Base-by-base conservation (phyloP, 2,329 filamentous ascomycete genomes). In the Macroventuria anomochaeta region DNA sequence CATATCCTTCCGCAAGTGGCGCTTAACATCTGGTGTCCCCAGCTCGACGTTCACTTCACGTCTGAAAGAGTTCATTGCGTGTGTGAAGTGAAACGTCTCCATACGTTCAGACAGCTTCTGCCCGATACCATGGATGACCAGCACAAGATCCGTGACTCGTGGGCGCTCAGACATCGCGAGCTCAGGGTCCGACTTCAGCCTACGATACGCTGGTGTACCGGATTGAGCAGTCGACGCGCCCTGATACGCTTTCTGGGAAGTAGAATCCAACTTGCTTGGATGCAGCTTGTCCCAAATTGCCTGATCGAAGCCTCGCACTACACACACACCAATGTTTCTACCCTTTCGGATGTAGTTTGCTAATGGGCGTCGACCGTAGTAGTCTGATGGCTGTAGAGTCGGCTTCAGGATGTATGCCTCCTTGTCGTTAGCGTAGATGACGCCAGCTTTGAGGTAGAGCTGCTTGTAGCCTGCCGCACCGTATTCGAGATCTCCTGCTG, bases 81-180 rank as follows among this genome's bases (percentile, higher is more conserved):
- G 93, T 0, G 95, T 99, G 67, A 99, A 99, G 73, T 97, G 91
- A 66, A 93, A 99, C 64, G 91, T 96, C 74, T 97, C 93, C 56
- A 97, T 91, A 11, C 93, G 83, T 71, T 99, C 92, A 0, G 93
- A 96, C 42, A 97, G 83, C 72, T 99, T 97, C 73, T 99, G 95
- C 0, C 95, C 95, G 59, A 99, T 97, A 2, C 95, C 95, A 68
- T 99, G 95, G 36, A 95, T 90, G 8, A 97, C 91, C 4, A 99
- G 81, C 1, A 97, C 85, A 7, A 99, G 80, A 68, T 99, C 95
- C 0, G 89, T 93, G 5, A 96, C 90, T 56, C 87, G 85, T 1
- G 86, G 86, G 23, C 69, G 86, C 82, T 71, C 91, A 81, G 62
- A 84, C 78, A 69, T 81, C 75, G 76, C 91, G 88, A 67, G 87